Conservation (phyloP, 1,139 yeast species). For the Blastobotrys apis region DNA sequence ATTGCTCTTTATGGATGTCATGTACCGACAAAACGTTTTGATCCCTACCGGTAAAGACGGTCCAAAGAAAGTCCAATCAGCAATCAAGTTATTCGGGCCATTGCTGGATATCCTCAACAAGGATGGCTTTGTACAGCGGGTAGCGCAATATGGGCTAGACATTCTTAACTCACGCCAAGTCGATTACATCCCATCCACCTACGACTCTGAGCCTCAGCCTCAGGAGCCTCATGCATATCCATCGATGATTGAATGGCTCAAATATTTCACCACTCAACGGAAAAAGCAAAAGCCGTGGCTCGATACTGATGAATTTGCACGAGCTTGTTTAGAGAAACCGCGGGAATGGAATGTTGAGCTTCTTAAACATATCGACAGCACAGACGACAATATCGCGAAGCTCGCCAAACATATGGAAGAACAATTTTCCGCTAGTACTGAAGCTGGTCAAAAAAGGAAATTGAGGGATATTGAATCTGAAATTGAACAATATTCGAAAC, state of each 20-base stretch:
- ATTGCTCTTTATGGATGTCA: conserved; percentile 25
- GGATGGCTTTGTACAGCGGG: conserved; percentile 20
- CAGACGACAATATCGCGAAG: not conserved
- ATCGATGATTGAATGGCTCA: conserved; percentile 19
- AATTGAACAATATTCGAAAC: conserved; percentile 17
- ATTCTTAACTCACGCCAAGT: conserved; percentile 14
- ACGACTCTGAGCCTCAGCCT: not conserved
- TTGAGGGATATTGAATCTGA: conserved; percentile 16
- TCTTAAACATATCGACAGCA: conserved; percentile 9
- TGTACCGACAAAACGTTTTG: conserved; percentile 30
- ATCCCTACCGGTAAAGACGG: conserved; percentile 25
- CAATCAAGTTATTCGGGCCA: conserved; percentile 25
- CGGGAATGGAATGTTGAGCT: conserved; percentile 18
- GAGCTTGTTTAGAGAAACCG: conserved; percentile 15
- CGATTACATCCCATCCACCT: not conserved
- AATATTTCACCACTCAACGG: conserved; percentile 13
- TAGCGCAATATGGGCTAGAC: conserved; percentile 19
- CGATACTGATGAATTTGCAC: conserved; percentile 7
- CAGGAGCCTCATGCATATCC: no score
- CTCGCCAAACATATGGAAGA: conserved; percentile 17
- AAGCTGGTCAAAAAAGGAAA: conserved; percentile 15
- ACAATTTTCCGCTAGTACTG: conserved; percentile 6
- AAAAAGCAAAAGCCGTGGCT: conserved; percentile 14
- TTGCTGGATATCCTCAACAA: conserved; percentile 21
- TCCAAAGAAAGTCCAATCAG: conserved; percentile 15